Evolutionary conservation across 805 yeast species (phyloP).

Genomic region (Kluyveromyces wickerhamii): DNA sequence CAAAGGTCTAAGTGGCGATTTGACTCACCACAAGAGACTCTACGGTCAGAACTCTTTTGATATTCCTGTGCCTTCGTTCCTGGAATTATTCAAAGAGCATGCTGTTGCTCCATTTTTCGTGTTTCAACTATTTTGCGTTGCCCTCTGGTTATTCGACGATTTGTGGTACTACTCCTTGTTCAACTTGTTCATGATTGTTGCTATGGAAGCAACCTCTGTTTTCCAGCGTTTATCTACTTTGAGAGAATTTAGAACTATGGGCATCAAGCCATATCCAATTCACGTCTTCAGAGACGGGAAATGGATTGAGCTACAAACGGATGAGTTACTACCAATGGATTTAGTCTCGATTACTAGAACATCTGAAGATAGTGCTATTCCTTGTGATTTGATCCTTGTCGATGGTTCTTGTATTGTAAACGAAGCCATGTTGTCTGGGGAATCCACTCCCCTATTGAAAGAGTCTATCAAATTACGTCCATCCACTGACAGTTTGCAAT

Average conservation of each 20-base stretch:
- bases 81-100: slow-evolving; percentile 89
- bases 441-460: slow-evolving; percentile 91
- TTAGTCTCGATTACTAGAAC: slow-evolving; percentile 82
- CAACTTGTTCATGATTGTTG: slow-evolving; percentile 82
- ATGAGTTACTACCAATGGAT: slow-evolving; percentile 84
- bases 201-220: slow-evolving; percentile 91
- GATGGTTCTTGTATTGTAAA: slow-evolving; percentile 93
- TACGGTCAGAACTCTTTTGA: slow-evolving; percentile 88
- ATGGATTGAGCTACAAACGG: slow-evolving; percentile 67
- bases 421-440: slow-evolving; percentile 99
- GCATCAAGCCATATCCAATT: slow-evolving; percentile 81
- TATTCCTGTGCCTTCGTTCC: slow-evolving; percentile 88
- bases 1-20: slow-evolving; percentile 49
- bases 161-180: slow-evolving; percentile 93
- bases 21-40: slow-evolving; percentile 41
- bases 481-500: slow-evolving; percentile 51
- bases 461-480: slow-evolving; percentile 87
- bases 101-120: slow-evolving; percentile 98
- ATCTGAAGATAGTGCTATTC: slow-evolving; percentile 82
- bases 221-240: slow-evolving; percentile 92
- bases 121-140: slow-evolving; percentile 92
- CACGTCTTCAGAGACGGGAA: slow-evolving; percentile 59
- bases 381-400: slow-evolving; percentile 81
- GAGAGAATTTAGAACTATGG: slow-evolving; percentile 95
- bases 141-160: slow-evolving; percentile 92